Evolutionary conservation across 2,329 filamentous ascomycete species (phyloP), one percentile per base, ranked within the genome.

Genomic region (Ramularia endophylla): DNA sequence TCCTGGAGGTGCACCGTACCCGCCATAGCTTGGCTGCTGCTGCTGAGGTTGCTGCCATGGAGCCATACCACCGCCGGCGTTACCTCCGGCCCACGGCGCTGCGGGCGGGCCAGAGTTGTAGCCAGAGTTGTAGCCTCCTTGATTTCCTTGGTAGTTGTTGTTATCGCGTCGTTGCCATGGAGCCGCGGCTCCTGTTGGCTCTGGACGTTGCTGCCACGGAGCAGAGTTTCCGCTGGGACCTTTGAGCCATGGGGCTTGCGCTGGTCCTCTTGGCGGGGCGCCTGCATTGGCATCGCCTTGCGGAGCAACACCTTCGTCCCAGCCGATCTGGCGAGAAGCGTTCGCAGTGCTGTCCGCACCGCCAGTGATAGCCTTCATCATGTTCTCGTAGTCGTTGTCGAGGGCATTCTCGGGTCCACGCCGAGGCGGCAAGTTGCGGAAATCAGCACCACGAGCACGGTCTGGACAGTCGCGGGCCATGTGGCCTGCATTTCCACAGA

Each of bases 381-480:
- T 87, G 81, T 90, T 87, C 78, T 97, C 89, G 69, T 95, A 92
- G 67, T 98, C 92, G 52, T 83, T 85, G 73, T 95, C 87, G 50
- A 85, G 86, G 54, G 76, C 75, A 48, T 83, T 85, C 61, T 88
- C 78, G 49, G 63, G 59, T 63, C 69, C 67, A 45, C 71, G 68
- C 36, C 66, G 66, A 53, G 69, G 65, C 47, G 66, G 70, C 8
- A 65, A 80, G 60, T 95, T 95, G 58, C 92, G 88, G 87, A 87
- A 95, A 65, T 85, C 89, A 33, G 83, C 80, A 57, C 92, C 92
- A 61, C 86, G 81, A 71, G 92, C 86, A 62, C 92, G 78, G 61
- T 98, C 92, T 33, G 90, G 88, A 77, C 92, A 98, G 69, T 98
- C 92, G 56, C 90, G 83, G 54, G 89, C 92, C 88, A 98, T 95